Percentiles rank a stretch among this genome's conserved stretches.
Conservation (phyloP, 1,139 yeast genomes). For the Scheffersomyces lignicola region DNA sequence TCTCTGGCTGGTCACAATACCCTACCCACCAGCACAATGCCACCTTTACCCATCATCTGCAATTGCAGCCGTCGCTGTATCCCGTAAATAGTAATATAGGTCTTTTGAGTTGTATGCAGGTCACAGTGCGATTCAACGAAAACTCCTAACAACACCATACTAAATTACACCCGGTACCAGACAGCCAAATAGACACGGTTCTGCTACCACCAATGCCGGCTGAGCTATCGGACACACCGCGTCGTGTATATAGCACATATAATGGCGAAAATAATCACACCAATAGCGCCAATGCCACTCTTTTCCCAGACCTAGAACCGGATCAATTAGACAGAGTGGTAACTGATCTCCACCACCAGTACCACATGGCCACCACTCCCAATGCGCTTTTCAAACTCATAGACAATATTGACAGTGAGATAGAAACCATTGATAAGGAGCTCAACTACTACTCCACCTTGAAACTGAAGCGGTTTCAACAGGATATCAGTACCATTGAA, state of each 20-base stretch:
- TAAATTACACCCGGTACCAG: background rate
- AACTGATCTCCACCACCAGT: slow-evolving; percentile 8
- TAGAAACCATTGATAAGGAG: slow-evolving; percentile 16
- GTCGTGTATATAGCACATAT: too few species aligned
- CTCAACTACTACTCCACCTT: slow-evolving; percentile 25
- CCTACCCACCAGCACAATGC: too few species aligned
- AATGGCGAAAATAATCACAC: too few species aligned
- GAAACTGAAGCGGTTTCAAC: slow-evolving; percentile 34
- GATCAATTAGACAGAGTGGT: slow-evolving; percentile 9
- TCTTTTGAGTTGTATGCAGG: too few species aligned
- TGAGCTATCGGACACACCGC: too few species aligned
- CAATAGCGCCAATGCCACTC: background rate
- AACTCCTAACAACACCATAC: too few species aligned
- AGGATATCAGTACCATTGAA: slow-evolving; percentile 38
- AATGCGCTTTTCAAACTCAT: slow-evolving; percentile 15
- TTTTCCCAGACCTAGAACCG: slow-evolving; percentile 7
- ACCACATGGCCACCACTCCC: slow-evolving; percentile 12
- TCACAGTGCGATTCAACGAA: too few species aligned
- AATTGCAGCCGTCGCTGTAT: too few species aligned
- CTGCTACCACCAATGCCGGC: too few species aligned
- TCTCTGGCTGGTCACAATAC: too few species aligned
- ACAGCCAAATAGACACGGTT: background rate
- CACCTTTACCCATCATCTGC: too few species aligned
- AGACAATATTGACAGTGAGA: slow-evolving; percentile 14
- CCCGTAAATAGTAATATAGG: too few species aligned